Evolutionary conservation across 2,329 filamentous ascomycete species (phyloP), one percentile per base, ranked within the genome.

Genomic region (Fonsecaea erecta): DNA sequence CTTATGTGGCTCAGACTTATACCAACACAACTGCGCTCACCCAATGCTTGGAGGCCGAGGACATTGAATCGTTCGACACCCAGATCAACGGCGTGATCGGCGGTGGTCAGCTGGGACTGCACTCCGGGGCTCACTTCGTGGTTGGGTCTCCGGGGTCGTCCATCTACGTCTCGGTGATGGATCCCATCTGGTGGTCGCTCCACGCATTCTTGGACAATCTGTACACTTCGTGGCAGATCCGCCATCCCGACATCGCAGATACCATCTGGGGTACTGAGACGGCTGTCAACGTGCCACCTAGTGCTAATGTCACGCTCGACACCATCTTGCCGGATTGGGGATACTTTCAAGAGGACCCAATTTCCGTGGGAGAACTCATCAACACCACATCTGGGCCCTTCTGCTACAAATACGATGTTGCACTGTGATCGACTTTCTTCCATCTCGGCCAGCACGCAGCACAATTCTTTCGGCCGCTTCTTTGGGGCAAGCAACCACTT

Each of bases 321-420:
- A 69, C 64, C 14, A 34, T 64, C 35, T 26, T 64, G 16, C 71
- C 71, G 7, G 64, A 66, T 37, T 69, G 64, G 67, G 69, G 69
- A 18, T 73, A 70, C 51, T 70, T 73, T 48, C 54, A 66, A 11
- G 32, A 51, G 11, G 21, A 59, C 3, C 46, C 28, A 32, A 52
- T 63, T 55, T 58, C 61, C 0, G 66, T 73, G 35, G 58, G 67
- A 16, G 70, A 72, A 18, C 56, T 73, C 24, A 69, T 71, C 28
- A 71, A 65, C 54, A 73, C 70, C 8, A 72, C 70, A 8, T 62
- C 68, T 21, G 71, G 71, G 11, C 71, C 71, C 9, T 73, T 72
- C 60, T 73, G 71, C 52, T 73, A 73, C 64, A 63, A 68, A 59
- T 73, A 73, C 55, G 71, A 73, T 48, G 63, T 70, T 60, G 18